A percentile compares a stretch with the other conserved stretches of the same genome.
These are phyloP conservation scores for Paramecium sexaurelia DNA, from an alignment of 73 alveolate genomes.

Conservation along the genomic window DNA sequence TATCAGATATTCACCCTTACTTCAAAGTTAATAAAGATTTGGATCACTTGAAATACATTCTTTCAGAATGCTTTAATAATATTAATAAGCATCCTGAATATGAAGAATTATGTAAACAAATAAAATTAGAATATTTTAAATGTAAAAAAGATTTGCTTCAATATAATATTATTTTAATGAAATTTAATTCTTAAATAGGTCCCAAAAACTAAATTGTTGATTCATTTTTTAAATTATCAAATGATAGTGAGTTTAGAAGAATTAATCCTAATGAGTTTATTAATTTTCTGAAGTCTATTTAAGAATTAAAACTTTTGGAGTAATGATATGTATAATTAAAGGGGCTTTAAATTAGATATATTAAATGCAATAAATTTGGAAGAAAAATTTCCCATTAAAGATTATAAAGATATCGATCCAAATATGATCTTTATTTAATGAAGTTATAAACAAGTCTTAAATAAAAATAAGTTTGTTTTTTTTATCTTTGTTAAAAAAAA, in stretches of 20 bases:
- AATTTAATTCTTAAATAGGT: no score
- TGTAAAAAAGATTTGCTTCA: not conserved
- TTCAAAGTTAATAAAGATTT: not conserved
- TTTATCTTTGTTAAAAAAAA: no score
- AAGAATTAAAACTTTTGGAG: not conserved
- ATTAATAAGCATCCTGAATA: not conserved
- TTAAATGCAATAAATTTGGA: not conserved
- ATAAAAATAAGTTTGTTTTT: no score
- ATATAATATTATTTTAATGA: no score
- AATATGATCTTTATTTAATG: not conserved
- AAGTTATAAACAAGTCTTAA: not conserved
- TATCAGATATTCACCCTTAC: not conserved
- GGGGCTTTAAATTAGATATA: not conserved
- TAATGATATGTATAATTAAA: not conserved
- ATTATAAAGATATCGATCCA: not conserved
- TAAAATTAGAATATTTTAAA: not conserved
- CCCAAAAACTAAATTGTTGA: no score
- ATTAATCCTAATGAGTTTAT: not conserved
- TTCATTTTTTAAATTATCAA: no score
- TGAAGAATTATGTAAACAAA: not conserved
- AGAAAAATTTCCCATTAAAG: not conserved
- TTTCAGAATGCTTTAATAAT: not conserved
- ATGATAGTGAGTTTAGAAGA: not conserved
- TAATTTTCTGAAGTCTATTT: not conserved
- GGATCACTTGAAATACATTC: not conserved